Evolutionary conservation across 2,329 filamentous ascomycete species (phyloP), one percentile per base, ranked within the genome.

Genomic region (Ophiostoma ips): DNA sequence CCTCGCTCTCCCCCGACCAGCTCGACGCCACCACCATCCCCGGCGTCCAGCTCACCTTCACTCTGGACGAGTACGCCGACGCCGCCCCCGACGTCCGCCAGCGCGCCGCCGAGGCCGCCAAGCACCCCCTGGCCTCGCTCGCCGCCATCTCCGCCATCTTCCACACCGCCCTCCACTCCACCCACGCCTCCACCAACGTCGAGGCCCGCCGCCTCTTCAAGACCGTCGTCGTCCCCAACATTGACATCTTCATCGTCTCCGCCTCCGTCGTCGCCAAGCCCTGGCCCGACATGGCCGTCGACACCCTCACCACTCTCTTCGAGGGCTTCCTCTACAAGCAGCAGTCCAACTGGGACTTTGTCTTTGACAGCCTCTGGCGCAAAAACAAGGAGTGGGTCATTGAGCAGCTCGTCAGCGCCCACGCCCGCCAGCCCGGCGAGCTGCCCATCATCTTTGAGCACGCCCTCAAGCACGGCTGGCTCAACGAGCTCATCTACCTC

Each of bases 381-480:
- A 88, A 92, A 61, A 87, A 96, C 62, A 85, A 82, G 57, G 76
- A 83, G 18, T 96, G 88, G 84, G 84, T 96, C 15, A 82, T 83
- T 10, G 77, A 82, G 55, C 80, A 85, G 52, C 77, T 98, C 33
- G 79, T 90, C 38, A 82, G 88, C 52, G 76, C 78, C 9, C 87
- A 92, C 63, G 83, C 82, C 37, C 69, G 74, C 52, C 78, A 84
- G 58, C 81, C 79, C 2, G 76, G 81, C 51, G 75, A 82, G 47
- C 72, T 89, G 35, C 74, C 76, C 3, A 67, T 78, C 15, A 84
- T 90, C 34, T 80, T 87, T 55, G 83, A 94, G 46, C 87, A 94
- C 60, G 87, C 87, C 8, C 69, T 84, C 34, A 81, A 84, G 59
- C 84, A 92, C 59, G 76, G 77, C 36, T 96, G 90, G 90, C 72